Evolutionary conservation across 2,329 filamentous ascomycete species (phyloP).

Genomic region (Paecilomyces formosus): DNA sequence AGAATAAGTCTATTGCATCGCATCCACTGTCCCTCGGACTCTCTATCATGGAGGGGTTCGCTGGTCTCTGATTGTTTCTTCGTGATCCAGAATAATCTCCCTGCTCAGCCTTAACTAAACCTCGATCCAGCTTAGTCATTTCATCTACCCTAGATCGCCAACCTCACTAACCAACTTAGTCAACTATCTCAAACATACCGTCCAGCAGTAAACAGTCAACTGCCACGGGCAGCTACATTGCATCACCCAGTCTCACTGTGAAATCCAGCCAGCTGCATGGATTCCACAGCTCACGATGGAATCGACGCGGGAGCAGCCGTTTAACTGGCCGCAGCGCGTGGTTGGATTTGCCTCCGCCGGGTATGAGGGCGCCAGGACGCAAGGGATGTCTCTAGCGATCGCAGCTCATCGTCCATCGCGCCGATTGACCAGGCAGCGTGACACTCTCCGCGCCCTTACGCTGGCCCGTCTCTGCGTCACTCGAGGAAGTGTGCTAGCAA

Average conservation of each 20-base stretch:
- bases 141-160: too few relatives aligned
- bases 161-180: too few relatives aligned
- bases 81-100: too few relatives aligned
- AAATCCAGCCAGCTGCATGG: background rate
- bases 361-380: constrained; percentile 17
- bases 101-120: too few relatives aligned
- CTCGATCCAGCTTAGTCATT: too few relatives aligned
- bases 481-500: constrained; percentile 19
- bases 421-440: constrained; percentile 1
- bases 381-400: constrained; percentile 21
- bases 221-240: background rate
- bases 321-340: constrained; percentile 9
- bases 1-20: background rate
- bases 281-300: background rate
- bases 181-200: background rate
- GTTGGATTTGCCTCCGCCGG: constrained; percentile 11
- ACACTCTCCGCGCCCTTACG: background rate
- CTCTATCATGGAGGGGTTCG: background rate
- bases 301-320: background rate
- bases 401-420: constrained; percentile 19
- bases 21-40: background rate
- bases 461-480: constrained; percentile 14
- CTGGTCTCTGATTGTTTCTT: background rate
- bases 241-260: background rate
- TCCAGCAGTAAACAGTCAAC: background rate